phyloP scores from a whole-genome alignment of 1,284 basidiomycete genomes.

The Austroboletus olivaceoglutinosus region DNA sequence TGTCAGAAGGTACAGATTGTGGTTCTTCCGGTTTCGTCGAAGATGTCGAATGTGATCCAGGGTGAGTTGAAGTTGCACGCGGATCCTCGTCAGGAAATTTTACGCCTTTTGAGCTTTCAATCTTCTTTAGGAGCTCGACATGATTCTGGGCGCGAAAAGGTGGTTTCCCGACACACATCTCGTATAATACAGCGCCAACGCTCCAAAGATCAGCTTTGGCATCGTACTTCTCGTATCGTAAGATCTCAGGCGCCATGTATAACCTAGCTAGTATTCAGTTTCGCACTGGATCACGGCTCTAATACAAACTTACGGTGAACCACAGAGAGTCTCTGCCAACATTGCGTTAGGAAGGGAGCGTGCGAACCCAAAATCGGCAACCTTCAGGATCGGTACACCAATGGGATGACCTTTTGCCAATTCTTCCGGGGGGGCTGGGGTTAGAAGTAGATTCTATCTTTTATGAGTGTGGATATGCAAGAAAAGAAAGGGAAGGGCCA shows the following conservation, averaged over 20 bases:
- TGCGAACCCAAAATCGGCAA: constrained; percentile 98
- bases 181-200: constrained; percentile 94
- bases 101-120: constrained; percentile 83
- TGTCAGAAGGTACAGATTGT: constrained; percentile 70
- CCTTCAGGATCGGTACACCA: constrained; percentile 92
- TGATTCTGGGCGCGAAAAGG: constrained; percentile 96
- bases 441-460: constrained; percentile 83
- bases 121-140: constrained; percentile 92
- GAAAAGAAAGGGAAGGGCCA: constrained; percentile 26
- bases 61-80: constrained; percentile 26
- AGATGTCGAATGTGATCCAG: constrained; percentile 17
- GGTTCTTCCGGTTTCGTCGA: constrained; percentile 37
- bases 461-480: constrained; percentile 1
- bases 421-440: constrained; percentile 78
- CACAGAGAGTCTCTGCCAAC: constrained; percentile 97
- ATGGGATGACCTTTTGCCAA: constrained; percentile 83
- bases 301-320: constrained; percentile 75
- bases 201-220: constrained; percentile 98
- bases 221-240: constrained; percentile 97
- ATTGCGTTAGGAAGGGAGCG: constrained; percentile 87
- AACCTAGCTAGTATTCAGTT: constrained; percentile 48
- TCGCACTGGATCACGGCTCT: neutral
- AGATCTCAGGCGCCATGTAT: constrained; percentile 99
- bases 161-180: constrained; percentile 91
- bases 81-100: constrained; percentile 91